Evolutionary conservation across 768 basidiomycete genomes (phyloP), one percentile per base, ranked within the genome.

Genomic region (Termitomyces sp.): DNA sequence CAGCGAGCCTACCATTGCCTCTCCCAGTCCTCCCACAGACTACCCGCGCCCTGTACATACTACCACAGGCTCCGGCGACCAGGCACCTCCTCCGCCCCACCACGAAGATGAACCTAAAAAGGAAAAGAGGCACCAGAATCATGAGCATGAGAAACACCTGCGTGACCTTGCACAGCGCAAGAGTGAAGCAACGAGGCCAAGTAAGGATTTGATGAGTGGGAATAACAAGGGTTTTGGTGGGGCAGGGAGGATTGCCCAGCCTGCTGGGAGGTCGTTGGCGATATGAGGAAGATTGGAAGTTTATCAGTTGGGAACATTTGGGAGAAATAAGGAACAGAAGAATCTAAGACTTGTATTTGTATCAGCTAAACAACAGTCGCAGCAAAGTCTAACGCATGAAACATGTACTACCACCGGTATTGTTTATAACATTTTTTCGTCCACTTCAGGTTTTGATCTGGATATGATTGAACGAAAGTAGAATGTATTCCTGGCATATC

Each of bases 221-320:
- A 68, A 69, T 22, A 76, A n/a, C n/a, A n/a, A 75, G 43, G 67
- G 60, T 0, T 78, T 77, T 61, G 80, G 76, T 18, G 78, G 66
- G 12, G 77, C 66, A 1, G 81, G 78, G 30, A 73, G 85, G 56
- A 86, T 87, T 58, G 76, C 74, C 4, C 85, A 87, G 65, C 85
- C 85, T 44, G 78, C 74, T 49, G 81, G 81, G 30, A 84, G 73
- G 60, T 66, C 52, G 16, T 58, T 78, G 54, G 65, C 66, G 40
- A 49, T 73, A 60, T 77, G 64, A 75, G 28, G 26, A 20, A 35
- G 12, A 47, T 9, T 12, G 8, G 22, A 12, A 54, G 18, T 13
- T 16, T 44, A 8, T 12, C 16, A 18, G 18, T 26, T 36, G 42
- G 24, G 38, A 47, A 38, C 3, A 28, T 46, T 18, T 12, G 2